phyloP scores from a whole-genome alignment of 495 filamentous ascomycete genomes.

The Penicillium ucsense region DNA sequence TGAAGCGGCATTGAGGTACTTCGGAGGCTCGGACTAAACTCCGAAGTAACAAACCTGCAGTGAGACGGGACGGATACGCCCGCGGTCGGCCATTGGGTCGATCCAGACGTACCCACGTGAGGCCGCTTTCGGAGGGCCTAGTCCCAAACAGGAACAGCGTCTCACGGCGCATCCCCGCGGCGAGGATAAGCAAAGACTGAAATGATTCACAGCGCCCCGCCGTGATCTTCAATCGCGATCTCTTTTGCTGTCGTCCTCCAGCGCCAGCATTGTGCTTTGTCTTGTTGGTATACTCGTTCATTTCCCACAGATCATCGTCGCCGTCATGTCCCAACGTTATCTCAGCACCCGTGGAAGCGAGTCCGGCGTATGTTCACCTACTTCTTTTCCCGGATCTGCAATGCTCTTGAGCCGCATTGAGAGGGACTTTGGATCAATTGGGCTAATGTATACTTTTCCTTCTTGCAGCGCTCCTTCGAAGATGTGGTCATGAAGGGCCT shows the following conservation, averaged over 20 bases:
- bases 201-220: conserved; percentile 7
- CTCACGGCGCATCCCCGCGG: neutral
- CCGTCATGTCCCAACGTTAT: conserved; percentile 50
- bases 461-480: conserved; percentile 75
- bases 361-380: conserved; percentile 51
- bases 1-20: too few relatives aligned
- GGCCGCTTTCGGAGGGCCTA: conserved; percentile 27
- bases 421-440: neutral
- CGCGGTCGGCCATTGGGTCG: too few relatives aligned
- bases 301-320: neutral
- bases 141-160: neutral
- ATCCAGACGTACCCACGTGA: conserved; percentile 9
- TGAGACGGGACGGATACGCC: too few relatives aligned
- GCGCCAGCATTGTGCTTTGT: neutral
- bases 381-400: too few relatives aligned
- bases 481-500: conserved; percentile 85
- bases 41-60: too few relatives aligned
- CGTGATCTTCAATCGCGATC: neutral
- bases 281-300: conserved; percentile 2
- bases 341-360: conserved; percentile 73
- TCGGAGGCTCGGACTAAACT: too few relatives aligned
- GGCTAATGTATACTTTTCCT: neutral
- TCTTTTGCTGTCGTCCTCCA: neutral
- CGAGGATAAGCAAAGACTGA: conserved; percentile 1
- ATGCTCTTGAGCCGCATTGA: neutral